A percentile compares a stretch with the other conserved stretches of the same genome.
These are phyloP conservation scores for Microstroma glucosiphilum DNA, from an alignment of 1,284 basidiomycete genomes.

Conservation along the genomic window DNA sequence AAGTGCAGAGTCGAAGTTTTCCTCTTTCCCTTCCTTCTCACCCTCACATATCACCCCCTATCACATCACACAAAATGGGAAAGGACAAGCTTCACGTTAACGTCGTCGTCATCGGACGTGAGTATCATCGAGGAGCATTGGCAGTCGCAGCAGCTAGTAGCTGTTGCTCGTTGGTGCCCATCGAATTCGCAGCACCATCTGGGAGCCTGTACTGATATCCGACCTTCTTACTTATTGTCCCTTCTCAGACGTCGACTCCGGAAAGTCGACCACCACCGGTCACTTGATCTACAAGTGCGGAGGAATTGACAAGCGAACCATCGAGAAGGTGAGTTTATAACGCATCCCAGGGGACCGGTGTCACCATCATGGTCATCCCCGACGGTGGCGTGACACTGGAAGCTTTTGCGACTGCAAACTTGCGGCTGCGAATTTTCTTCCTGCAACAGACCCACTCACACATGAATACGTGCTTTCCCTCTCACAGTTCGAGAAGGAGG, in stretches of 20 bases:
- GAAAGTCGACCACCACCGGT: slow-evolving; percentile 99
- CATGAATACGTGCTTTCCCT: background rate
- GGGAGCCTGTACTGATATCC: background rate
- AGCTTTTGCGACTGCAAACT: background rate
- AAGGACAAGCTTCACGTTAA: slow-evolving; percentile 47
- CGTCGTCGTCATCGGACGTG: slow-evolving; percentile 50
- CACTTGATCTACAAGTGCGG: slow-evolving; percentile 99
- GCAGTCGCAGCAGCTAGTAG: background rate
- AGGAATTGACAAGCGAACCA: slow-evolving; percentile 99
- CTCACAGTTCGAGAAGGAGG: slow-evolving; percentile 91
- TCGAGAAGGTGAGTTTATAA: slow-evolving; percentile 65
- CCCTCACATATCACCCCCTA: slow-evolving; percentile 21
- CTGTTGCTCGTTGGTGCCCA: background rate
- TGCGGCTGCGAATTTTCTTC: slow-evolving; percentile 1
- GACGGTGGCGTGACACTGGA: slow-evolving; percentile 7
- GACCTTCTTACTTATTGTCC: slow-evolving; percentile 1
- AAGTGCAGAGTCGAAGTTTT: background rate
- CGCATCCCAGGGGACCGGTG: background rate
- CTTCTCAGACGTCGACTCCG: slow-evolving; percentile 45
- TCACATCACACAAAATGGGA: slow-evolving; percentile 32
- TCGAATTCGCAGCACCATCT: background rate
- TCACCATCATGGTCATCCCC: background rate
- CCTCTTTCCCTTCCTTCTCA: slow-evolving; percentile 20
- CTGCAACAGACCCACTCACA: background rate
- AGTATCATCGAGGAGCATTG: slow-evolving; percentile 4